Conservation (phyloP, 495 filamentous ascomycete species). For the Aspergillus steynii region DNA sequence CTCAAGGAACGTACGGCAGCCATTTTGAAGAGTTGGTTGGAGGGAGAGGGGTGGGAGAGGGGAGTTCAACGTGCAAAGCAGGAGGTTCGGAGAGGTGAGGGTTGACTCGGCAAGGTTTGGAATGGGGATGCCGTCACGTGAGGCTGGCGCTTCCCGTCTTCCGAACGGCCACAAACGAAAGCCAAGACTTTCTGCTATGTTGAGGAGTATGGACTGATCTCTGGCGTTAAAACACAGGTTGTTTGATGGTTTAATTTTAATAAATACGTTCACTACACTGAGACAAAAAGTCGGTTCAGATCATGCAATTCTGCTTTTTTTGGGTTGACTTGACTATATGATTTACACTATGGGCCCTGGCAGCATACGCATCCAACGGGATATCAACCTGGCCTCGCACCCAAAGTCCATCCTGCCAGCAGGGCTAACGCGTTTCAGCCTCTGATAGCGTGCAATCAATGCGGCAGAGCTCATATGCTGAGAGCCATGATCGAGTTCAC, state of each 20-base stretch:
- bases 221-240: neutral
- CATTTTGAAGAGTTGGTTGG: slow-evolving; percentile 65
- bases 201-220: neutral
- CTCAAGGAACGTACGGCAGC: slow-evolving; percentile 72
- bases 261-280: neutral
- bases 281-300: slow-evolving; percentile 16
- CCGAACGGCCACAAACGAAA: slow-evolving; percentile 27
- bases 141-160: slow-evolving; percentile 36
- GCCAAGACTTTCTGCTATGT: neutral
- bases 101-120: slow-evolving; percentile 51
- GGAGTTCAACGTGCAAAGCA: slow-evolving; percentile 41
- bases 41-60: slow-evolving; percentile 41
- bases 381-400: slow-evolving; percentile 31
- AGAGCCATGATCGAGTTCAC: slow-evolving; percentile 99
- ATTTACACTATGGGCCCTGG: slow-evolving; percentile 42
- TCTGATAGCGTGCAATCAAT: slow-evolving; percentile 20
- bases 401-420: slow-evolving; percentile 34
- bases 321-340: slow-evolving; percentile 41
- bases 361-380: slow-evolving; percentile 23
- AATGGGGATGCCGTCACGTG: slow-evolving; percentile 40
- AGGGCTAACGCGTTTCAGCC: slow-evolving; percentile 24
- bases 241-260: no score
- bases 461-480: slow-evolving; percentile 69
- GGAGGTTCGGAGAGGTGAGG: slow-evolving; percentile 42
- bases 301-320: slow-evolving; percentile 41